A percentile compares a stretch with the other conserved stretches of the same genome.
These are phyloP conservation scores for Eucalyptus guilfoylei DNA, from an alignment of 345 rosid species.

Conservation along the genomic window DNA sequence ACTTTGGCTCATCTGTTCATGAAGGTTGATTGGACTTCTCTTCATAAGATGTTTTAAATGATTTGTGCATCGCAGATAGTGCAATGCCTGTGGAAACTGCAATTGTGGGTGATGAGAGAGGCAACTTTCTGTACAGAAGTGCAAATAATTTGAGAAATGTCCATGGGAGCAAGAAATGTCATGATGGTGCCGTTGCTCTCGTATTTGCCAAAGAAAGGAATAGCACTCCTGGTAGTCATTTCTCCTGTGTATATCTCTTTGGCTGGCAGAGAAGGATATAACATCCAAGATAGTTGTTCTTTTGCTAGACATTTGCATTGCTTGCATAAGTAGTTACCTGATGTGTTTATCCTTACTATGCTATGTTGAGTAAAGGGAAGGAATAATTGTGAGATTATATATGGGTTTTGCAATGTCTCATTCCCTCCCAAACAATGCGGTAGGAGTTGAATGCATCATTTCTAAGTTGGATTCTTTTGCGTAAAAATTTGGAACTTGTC, in stretches of 20 bases:
- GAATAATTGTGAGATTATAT: background rate
- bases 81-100: conserved; percentile 61
- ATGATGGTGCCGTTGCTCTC: conserved; percentile 38
- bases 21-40: background rate
- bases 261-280: background rate
- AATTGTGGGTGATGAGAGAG: conserved; percentile 56
- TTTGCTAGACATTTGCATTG: background rate
- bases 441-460: background rate
- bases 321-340: background rate
- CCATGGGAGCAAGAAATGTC: background rate
- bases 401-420: background rate
- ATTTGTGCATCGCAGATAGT: conserved; percentile 31
- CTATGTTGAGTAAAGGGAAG: background rate
- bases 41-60: background rate
- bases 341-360: background rate
- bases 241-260: background rate
- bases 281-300: background rate
- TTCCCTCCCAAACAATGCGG: background rate
- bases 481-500: background rate
- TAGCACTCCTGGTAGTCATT: conserved; percentile 36
- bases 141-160: conserved; percentile 6
- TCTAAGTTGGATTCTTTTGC: background rate
- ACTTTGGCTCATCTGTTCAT: background rate
- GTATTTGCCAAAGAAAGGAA: conserved; percentile 60
- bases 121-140: conserved; percentile 27